These are phyloP conservation scores for Colletotrichum tropicale DNA, from an alignment of 2,329 filamentous ascomycete species.

Conservation along the genomic window DNA sequence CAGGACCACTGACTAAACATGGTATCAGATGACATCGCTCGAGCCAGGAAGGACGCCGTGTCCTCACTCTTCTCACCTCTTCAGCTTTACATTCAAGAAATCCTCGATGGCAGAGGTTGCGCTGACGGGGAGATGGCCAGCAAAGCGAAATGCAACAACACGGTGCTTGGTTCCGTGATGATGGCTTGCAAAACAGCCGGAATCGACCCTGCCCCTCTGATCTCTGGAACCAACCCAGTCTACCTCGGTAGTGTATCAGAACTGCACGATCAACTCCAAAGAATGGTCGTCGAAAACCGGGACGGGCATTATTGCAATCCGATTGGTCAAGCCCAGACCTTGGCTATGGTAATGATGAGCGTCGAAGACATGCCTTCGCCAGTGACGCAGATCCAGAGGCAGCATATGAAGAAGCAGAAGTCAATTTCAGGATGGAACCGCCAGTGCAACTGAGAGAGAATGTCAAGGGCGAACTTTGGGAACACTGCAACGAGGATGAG, in stretches of 20 bases:
- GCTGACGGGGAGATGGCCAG: accelerated
- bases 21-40: not conserved
- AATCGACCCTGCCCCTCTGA: not conserved
- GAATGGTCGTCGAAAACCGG: accelerated
- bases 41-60: not conserved
- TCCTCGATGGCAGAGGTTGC: not conserved
- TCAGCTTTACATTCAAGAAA: not conserved
- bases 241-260: not conserved
- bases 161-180: not conserved
- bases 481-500: not conserved
- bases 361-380: not conserved
- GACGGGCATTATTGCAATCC: not conserved
- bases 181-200: not conserved
- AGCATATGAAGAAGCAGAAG: not conserved
- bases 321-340: accelerated
- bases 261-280: accelerated
- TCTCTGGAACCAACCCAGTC: not conserved
- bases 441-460: not conserved
- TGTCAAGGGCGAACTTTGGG: not conserved
- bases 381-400: not conserved
- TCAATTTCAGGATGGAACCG: not conserved
- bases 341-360: accelerated
- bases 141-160: not conserved
- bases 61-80: not conserved
- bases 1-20: not conserved